Percentiles rank a stretch among this genome's conserved stretches.
These are phyloP conservation scores for Penicillium paneum DNA, from an alignment of 2,329 filamentous ascomycete species.

Conservation along the genomic window DNA sequence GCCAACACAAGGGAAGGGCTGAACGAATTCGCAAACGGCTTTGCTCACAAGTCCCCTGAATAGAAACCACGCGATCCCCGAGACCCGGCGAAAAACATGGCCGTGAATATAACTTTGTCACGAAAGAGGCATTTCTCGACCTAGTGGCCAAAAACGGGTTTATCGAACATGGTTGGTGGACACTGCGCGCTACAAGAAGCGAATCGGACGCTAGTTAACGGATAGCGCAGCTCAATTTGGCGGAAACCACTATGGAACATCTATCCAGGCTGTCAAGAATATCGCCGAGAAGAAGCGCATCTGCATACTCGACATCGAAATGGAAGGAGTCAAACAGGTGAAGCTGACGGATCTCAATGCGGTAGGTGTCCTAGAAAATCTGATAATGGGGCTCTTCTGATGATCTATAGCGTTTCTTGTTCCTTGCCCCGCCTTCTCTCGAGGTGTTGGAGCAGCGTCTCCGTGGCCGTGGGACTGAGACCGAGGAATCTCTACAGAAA, in stretches of 20 bases:
- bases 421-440: slow-evolving; percentile 75
- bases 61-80: slow-evolving; percentile 76
- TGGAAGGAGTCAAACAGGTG: slow-evolving; percentile 97
- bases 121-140: slow-evolving; percentile 62
- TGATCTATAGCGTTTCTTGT: slow-evolving; percentile 62
- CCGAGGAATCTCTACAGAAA: slow-evolving; percentile 67
- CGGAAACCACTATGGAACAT: slow-evolving; percentile 83
- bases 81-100: slow-evolving; percentile 72
- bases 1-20: background rate
- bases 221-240: slow-evolving; percentile 66
- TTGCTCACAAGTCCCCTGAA: slow-evolving; percentile 11
- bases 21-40: slow-evolving; percentile 2
- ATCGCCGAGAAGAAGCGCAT: slow-evolving; percentile 68
- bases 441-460: slow-evolving; percentile 71
- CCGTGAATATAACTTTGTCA: slow-evolving; percentile 76
- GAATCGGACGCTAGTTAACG: background rate
- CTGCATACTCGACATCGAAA: slow-evolving; percentile 91
- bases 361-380: background rate
- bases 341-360: slow-evolving; percentile 71
- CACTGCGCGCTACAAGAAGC: background rate
- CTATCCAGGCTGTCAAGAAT: slow-evolving; percentile 72
- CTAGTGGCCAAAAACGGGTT: slow-evolving; percentile 70
- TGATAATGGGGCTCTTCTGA: background rate
- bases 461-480: slow-evolving; percentile 73
- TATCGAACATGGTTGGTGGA: slow-evolving; percentile 61